Percentiles rank a stretch among this genome's conserved stretches.
Evolutionary conservation across 352 stramenopile species (phyloP).

Genomic region (Pythium oligandrum): DNA sequence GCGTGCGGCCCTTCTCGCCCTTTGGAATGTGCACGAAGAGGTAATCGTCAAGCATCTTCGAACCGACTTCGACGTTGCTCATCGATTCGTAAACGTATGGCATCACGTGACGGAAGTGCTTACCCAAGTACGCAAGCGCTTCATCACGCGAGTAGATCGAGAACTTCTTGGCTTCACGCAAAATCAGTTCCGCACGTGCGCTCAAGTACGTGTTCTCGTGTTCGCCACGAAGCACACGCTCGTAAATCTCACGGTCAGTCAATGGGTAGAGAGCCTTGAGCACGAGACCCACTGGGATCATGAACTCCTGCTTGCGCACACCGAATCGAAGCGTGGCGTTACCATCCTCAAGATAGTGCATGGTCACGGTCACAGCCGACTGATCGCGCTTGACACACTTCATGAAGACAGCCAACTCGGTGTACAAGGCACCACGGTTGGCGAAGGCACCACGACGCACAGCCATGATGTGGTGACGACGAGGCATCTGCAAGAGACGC

Average conservation of each 20-base stretch:
- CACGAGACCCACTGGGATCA: conserved; percentile 95
- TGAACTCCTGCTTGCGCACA: conserved; percentile 98
- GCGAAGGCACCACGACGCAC: conserved; percentile 97
- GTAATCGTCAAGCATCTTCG: conserved; percentile 90
- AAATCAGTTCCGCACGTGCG: conserved; percentile 94
- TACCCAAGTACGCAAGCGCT: conserved; percentile 93
- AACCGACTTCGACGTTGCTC: conserved; percentile 89
- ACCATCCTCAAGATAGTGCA: conserved; percentile 98
- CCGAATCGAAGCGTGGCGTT: conserved; percentile 95
- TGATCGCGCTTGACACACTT: conserved; percentile 96
- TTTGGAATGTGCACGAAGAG: conserved; percentile 96
- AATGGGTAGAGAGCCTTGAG: conserved; percentile 94
- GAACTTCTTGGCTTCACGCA: conserved; percentile 96
- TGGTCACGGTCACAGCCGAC: conserved; percentile 94
- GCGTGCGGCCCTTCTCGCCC: conserved; percentile 78
- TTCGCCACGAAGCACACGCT: conserved; percentile 93
- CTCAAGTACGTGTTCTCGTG: conserved; percentile 97
- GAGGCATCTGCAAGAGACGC: conserved; percentile 94
- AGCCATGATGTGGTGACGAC: conserved; percentile 88
- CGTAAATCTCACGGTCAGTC: conserved; percentile 96
- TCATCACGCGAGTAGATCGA: conserved; percentile 85
- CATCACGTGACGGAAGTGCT: conserved; percentile 94
- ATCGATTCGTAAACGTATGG: conserved; percentile 75
- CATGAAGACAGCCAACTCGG: conserved; percentile 96
- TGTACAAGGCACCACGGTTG: conserved; percentile 96